Base-by-base conservation (phyloP, 352 stramenopile species). In the Globisporangium orthogonon region DNA sequence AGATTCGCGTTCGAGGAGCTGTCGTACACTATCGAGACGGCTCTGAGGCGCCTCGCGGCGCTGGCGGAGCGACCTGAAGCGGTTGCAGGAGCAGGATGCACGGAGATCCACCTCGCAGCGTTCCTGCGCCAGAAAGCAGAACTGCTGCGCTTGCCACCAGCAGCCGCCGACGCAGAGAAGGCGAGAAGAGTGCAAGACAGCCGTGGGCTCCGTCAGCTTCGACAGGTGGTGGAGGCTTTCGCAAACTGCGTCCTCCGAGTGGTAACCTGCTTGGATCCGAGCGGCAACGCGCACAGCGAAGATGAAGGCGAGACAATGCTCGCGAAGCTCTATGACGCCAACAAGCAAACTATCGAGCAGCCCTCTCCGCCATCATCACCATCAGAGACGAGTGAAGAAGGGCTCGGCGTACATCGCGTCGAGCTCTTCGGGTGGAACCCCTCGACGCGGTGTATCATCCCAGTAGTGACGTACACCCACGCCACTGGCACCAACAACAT, bases 1-100 rank as follows among this genome's bases (percentile, higher is more conserved):
- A 66, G 62, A 14, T 69, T 71, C 17, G 72, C 70, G 6, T 86
- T 71, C 54, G 59, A 71, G 30, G 78, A 88, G 47, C 58, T 86
- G 4, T 61, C 62, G n/a, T 71, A 82, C 40, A 60, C 57, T 6
- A 54, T 78, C 31, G 74, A 65, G 6, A 67, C 62, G 2, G 70
- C 70, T 28, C 59, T 86, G 33, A 82, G 76, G 57, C 56, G 57
- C 10, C 51, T 89, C 15, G 61, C 60, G 30, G 33, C 41, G 14
- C 53, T 86, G 9, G 66, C 83, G 31, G 67, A 83, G 50, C 48
- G 62, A 3, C 64, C 74, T 0, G 48, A 81, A 7, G 68, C 65
- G 2, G 35, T 89, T n/a, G 71, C 71, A 40, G 78, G 76, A 3
- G 76, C 62, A 28, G 76, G 78, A 1, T 86, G 74, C 31, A 54